Percentiles rank a stretch among this genome's conserved stretches.
phyloP scores from a whole-genome alignment of 1,284 basidiomycete species.

The Cutaneotrichosporon sp. region DNA sequence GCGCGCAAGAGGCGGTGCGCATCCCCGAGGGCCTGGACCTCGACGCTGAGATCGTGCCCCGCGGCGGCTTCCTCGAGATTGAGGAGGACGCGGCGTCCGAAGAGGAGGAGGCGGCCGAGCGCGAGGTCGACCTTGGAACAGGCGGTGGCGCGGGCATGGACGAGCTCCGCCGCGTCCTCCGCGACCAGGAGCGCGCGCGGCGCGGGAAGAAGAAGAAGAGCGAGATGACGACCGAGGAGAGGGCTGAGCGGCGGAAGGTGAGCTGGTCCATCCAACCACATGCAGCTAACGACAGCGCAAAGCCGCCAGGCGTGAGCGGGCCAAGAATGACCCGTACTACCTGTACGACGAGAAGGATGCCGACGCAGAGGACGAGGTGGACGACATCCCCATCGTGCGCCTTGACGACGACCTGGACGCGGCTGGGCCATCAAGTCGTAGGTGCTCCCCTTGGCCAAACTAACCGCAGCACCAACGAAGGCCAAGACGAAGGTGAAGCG shows the following conservation, averaged over 20 bases:
- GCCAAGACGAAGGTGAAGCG: constrained; percentile 17
- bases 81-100: constrained; percentile 28
- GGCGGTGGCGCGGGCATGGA: constrained; percentile 53
- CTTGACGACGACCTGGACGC: constrained; percentile 59
- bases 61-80: constrained; percentile 50
- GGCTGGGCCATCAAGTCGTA: constrained; percentile 37
- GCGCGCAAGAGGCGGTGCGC: constrained; percentile 77
- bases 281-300: constrained; percentile 60
- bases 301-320: constrained; percentile 69
- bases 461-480: neutral
- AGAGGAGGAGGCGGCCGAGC: constrained; percentile 43
- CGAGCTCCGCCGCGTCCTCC: constrained; percentile 51
- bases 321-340: constrained; percentile 84
- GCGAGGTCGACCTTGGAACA: constrained; percentile 39
- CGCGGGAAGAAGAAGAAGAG: constrained; percentile 45
- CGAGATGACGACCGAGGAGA: constrained; percentile 45
- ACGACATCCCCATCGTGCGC: constrained; percentile 79
- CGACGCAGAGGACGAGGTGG: constrained; percentile 70
- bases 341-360: constrained; percentile 61
- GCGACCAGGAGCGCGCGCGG: constrained; percentile 52
- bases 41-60: constrained; percentile 75
- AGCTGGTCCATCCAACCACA: constrained; percentile 11
- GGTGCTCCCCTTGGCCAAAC: neutral
- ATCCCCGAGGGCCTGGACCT: constrained; percentile 83
- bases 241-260: constrained; percentile 46